These are phyloP conservation scores for Galeopsis tetrahit DNA, from an alignment of 257 asterid species.

Conservation along the genomic window DNA sequence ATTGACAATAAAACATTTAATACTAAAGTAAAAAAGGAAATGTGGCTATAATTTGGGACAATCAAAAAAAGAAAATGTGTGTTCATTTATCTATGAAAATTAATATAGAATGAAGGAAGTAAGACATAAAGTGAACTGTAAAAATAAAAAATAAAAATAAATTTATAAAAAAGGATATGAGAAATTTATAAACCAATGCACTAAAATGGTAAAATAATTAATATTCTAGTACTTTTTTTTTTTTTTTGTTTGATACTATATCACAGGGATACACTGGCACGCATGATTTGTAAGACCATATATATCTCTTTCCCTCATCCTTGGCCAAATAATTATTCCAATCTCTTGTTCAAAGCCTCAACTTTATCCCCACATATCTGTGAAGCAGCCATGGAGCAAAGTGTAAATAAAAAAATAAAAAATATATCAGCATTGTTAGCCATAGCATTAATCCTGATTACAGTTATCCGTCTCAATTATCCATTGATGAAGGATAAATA, in stretches of 20 bases:
- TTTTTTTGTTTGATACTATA: background rate
- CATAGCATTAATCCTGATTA: conserved; percentile 39
- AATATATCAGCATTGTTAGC: conserved; percentile 28
- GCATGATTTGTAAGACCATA: background rate
- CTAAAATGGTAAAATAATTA: no score
- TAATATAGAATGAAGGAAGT: no score
- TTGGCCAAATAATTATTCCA: conserved; percentile 26
- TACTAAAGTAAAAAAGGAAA: no score
- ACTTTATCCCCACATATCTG: background rate
- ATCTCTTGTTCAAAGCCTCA: conserved; percentile 31
- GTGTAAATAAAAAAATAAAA: conserved; percentile 31
- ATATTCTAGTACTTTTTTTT: no score
- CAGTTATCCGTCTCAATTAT: conserved; percentile 45
- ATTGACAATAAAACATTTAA: no score
- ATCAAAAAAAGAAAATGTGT: no score
- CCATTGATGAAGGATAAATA: conserved; percentile 30
- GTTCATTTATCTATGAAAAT: no score
- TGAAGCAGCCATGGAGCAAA: conserved; percentile 45
- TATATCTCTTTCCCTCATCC: conserved; percentile 20
- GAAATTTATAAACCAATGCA: no score
- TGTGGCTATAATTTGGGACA: no score
- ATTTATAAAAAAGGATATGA: no score
- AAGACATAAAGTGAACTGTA: no score
- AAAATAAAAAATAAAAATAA: no score
- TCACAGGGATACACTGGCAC: background rate